Evolutionary conservation across 441 rosid species (phyloP).

Genomic region (Adansonia rubrostipa): DNA sequence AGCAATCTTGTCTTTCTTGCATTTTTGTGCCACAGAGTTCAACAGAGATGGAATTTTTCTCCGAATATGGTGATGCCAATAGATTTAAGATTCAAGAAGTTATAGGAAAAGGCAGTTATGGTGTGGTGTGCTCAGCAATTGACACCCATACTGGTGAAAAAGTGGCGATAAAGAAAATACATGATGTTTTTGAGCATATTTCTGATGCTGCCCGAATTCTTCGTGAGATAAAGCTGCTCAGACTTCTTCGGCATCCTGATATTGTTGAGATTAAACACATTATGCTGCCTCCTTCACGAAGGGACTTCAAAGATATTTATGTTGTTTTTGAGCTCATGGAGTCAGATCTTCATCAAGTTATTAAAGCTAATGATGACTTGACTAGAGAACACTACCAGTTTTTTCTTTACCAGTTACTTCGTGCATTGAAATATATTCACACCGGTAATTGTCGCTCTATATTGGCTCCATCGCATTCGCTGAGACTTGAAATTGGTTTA

Average conservation of each 20-base stretch:
- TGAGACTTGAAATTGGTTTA: conserved; percentile 7
- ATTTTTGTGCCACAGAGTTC: conserved; percentile 45
- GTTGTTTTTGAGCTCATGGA: conserved; percentile 87
- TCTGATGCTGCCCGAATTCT: conserved; percentile 77
- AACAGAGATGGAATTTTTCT: conserved; percentile 74
- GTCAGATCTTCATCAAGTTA: conserved; percentile 84
- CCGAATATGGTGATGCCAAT: conserved; percentile 76
- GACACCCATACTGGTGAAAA: conserved; percentile 61
- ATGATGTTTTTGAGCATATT: conserved; percentile 62
- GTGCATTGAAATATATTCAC: conserved; percentile 69
- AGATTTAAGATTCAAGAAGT: conserved; percentile 72
- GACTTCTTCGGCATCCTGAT: conserved; percentile 73
- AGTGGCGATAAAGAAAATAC: conserved; percentile 58
- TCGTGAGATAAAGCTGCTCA: conserved; percentile 69
- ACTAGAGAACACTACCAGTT: conserved; percentile 78
- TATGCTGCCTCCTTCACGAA: conserved; percentile 74
- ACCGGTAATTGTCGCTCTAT: conserved; percentile 38
- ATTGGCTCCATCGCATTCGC: background rate
- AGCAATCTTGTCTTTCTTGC: background rate
- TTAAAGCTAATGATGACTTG: conserved; percentile 80
- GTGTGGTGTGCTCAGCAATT: conserved; percentile 74
- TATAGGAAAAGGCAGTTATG: conserved; percentile 78
- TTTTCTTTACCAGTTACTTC: conserved; percentile 74
- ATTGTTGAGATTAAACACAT: conserved; percentile 81
- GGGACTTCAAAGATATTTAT: conserved; percentile 79